These are phyloP conservation scores for Rubia yunnanensis DNA, from an alignment of 257 asterid genomes.

Conservation along the genomic window DNA sequence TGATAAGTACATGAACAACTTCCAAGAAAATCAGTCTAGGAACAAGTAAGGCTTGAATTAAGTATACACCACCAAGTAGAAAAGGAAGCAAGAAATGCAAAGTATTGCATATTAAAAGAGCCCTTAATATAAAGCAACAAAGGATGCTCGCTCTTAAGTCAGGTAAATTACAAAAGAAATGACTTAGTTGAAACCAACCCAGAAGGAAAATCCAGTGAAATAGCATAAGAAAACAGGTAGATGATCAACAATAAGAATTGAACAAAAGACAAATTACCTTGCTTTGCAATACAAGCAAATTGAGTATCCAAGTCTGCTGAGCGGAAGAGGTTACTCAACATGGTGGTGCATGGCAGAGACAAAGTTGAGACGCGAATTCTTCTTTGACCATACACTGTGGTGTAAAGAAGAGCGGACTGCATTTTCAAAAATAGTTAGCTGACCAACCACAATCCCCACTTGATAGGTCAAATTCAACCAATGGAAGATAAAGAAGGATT, in stretches of 20 bases:
- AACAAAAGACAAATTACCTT: conserved; percentile 39
- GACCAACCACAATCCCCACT: background rate
- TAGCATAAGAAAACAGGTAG: background rate
- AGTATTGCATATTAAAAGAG: background rate
- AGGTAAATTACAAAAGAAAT: background rate
- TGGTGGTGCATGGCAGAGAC: conserved; percentile 84
- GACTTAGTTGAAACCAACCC: background rate
- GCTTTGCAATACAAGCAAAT: conserved; percentile 77
- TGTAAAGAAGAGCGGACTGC: conserved; percentile 96
- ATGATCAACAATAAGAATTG: background rate
- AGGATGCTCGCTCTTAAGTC: background rate
- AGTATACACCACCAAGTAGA: background rate
- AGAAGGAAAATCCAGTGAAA: background rate
- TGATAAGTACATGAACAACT: conserved; percentile 7
- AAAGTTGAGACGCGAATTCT: conserved; percentile 93
- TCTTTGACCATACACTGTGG: conserved; percentile 91
- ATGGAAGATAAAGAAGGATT: background rate
- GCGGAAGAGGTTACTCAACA: conserved; percentile 90
- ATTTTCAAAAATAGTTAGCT: conserved; percentile 6
- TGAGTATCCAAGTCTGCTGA: conserved; percentile 96
- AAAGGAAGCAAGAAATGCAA: background rate
- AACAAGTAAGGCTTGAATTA: background rate
- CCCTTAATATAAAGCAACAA: background rate
- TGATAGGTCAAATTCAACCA: background rate
- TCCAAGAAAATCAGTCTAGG: background rate